Conservation (phyloP, 1,284 basidiomycete genomes). For the Apiotrichum montevideense region DNA sequence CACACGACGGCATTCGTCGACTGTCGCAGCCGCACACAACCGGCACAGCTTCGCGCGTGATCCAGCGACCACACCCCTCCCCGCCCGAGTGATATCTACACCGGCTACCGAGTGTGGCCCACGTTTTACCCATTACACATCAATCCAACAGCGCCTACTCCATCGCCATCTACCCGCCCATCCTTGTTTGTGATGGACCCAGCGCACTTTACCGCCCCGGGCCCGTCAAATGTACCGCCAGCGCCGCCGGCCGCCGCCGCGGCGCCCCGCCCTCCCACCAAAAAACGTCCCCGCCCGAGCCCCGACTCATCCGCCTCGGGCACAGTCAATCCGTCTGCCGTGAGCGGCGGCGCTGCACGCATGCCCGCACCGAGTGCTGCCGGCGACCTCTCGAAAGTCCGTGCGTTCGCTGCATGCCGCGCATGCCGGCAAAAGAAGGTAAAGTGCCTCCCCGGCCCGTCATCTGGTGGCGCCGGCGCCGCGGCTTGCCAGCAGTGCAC, state of each 20-base stretch:
- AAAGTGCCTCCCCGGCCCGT: conserved; percentile 36
- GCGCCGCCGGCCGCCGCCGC: background rate
- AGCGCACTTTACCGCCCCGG: background rate
- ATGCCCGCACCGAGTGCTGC: background rate
- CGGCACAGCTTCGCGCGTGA: no score
- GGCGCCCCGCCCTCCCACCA: background rate
- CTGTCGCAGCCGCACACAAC: no score
- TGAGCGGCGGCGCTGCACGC: background rate
- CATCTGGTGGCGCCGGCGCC: conserved; percentile 9
- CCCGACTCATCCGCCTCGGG: background rate
- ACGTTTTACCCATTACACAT: no score
- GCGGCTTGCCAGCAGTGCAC: conserved; percentile 39
- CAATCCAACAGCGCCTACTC: no score
- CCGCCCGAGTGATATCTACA: no score
- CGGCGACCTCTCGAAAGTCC: conserved; percentile 32
- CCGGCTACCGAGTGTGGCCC: no score
- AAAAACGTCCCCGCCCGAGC: conserved; percentile 1
- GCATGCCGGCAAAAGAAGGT: conserved; percentile 40
- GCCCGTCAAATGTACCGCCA: background rate
- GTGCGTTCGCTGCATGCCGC: conserved; percentile 40
- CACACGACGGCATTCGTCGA: no score
- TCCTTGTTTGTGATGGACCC: background rate
- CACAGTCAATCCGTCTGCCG: background rate
- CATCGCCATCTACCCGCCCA: no score
- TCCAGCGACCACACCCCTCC: no score